Evolutionary conservation across 768 basidiomycete genomes (phyloP), one percentile per base, ranked within the genome.

Genomic region (Trametes cubensis): DNA sequence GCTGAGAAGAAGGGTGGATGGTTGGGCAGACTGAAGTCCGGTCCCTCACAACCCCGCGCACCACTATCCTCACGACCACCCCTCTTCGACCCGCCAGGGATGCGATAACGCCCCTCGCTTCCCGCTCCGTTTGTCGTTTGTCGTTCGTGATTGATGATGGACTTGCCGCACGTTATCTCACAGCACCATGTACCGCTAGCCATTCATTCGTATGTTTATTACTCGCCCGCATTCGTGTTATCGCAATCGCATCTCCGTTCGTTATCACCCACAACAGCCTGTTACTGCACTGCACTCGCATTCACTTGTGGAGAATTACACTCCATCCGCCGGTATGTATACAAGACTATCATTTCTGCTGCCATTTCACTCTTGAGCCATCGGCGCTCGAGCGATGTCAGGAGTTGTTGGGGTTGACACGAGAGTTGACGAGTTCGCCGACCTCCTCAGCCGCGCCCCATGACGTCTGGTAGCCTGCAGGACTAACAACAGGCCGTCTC

Each of bases 11-110:
- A 28, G 28, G 28, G 28, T 28, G 85, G 85, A 59, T 91, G 89
- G 89, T 71, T 90, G 20, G 87, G 85, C 14, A 89, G 87, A 74
- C 86, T 89, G 64, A 80, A 85, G 70, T 82, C 83, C 7, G 75
- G 39, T 2, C 55, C 70, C 20, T 60, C 65, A 14, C 50, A 60
- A 20, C 20, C 63, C 4, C 63, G 63, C 21, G 20, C 25, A 14
- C 51, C 44, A 34, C 54, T 59, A 17, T 13, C 57, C 4, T 34
- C 63, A 2, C 58, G 63, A 21, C 63, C 59, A 26, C 63, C 63
- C 2, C 26, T 60, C 2, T 64, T 56, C 25, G 63, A 60, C 53
- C 58, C 63, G 3, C 53, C 63, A 1, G 58, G 53, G 21, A 59
- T 55, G 54, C 58, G 63, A 38, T 64, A 53, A 41, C 46, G 41